phyloP scores from a whole-genome alignment of 352 stramenopile genomes.

The Aphanomyces invadans region DNA sequence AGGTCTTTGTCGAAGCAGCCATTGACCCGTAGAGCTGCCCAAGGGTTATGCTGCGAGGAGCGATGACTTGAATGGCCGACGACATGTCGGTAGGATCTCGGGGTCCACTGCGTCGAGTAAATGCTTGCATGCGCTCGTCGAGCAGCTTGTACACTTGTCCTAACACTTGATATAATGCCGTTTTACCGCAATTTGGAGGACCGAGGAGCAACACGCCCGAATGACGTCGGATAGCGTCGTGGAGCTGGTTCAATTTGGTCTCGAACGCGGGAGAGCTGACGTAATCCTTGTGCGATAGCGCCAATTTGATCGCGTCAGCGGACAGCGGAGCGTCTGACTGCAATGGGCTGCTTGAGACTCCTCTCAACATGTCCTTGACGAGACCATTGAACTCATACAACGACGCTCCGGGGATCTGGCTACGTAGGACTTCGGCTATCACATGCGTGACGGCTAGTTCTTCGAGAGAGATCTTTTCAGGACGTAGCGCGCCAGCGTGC shows the following conservation, averaged over 20 bases:
- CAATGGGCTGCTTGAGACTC: neutral
- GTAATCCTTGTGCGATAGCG: neutral
- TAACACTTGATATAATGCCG: constrained; percentile 38
- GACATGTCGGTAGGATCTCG: neutral
- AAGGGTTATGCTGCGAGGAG: neutral
- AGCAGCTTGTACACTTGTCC: constrained; percentile 25
- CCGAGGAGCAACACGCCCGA: constrained; percentile 38
- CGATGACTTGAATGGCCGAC: constrained; percentile 6
- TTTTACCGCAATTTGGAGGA: constrained; percentile 44
- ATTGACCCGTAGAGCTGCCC: constrained; percentile 6
- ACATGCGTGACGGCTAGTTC: constrained; percentile 4
- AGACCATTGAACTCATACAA: constrained; percentile 8
- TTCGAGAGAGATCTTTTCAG: constrained; percentile 3
- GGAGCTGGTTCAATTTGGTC: constrained; percentile 40
- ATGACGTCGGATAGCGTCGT: constrained; percentile 31
- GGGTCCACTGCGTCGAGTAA: neutral
- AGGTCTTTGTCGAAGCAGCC: constrained; percentile 1
- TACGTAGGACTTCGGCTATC: neutral
- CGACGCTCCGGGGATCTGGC: neutral
- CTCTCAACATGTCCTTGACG: neutral
- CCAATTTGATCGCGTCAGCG: constrained; percentile 1
- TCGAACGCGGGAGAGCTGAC: constrained; percentile 25
- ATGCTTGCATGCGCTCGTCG: constrained; percentile 14
- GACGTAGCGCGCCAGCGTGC: neutral
- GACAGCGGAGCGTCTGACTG: neutral